Conservation (phyloP, 495 filamentous ascomycete species). For the Penicillium bovifimosum region DNA sequence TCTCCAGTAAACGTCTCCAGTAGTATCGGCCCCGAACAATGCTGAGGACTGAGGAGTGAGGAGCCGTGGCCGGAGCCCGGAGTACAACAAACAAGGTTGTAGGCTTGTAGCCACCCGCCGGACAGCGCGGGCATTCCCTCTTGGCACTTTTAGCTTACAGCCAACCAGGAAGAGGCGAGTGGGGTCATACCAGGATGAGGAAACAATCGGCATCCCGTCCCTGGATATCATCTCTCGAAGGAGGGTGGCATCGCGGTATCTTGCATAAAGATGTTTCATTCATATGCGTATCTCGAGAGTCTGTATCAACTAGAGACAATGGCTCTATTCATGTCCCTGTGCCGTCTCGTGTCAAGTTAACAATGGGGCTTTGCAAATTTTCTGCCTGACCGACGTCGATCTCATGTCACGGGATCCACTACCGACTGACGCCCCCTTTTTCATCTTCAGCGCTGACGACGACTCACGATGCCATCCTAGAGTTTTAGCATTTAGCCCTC, state of each 20-base stretch:
- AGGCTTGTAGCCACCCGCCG: neutral
- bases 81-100: too few relatives aligned
- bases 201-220: neutral
- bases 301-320: neutral
- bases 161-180: neutral
- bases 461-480: neutral
- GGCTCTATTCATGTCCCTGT: neutral
- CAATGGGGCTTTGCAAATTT: neutral
- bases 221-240: neutral
- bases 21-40: neutral
- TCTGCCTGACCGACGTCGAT: neutral
- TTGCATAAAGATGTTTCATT: neutral
- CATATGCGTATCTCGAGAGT: neutral
- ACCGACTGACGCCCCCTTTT: neutral
- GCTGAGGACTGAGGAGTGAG: too few relatives aligned
- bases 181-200: constrained; percentile 2
- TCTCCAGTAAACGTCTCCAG: neutral
- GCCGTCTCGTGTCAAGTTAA: neutral
- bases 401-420: constrained; percentile 17
- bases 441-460: constrained; percentile 17
- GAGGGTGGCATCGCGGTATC: neutral
- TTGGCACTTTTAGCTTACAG: neutral
- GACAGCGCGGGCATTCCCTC: neutral
- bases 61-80: too few relatives aligned
- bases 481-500: neutral